Base-by-base conservation (phyloP, 192 early-diverging fungal species). In the Podila horticola region DNA sequence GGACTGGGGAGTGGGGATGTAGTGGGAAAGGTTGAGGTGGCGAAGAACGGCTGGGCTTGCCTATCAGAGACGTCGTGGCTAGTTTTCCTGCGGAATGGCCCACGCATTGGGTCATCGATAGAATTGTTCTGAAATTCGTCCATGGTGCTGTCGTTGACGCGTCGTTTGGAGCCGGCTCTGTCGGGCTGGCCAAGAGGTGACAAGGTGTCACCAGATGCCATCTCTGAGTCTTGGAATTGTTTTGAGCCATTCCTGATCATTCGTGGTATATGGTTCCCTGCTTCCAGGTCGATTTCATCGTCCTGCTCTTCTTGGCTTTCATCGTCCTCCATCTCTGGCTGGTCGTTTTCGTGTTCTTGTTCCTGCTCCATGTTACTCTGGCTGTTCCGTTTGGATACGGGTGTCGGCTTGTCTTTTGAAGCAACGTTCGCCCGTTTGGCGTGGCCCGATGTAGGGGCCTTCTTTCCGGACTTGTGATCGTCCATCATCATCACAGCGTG, bases 401-500 rank as follows among this genome's bases (percentile, higher is more conserved):
- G 26, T 13, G 33, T 3, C 10, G 63, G 50, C 22, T 62, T 61
- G 24, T 62, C 33, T 51, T 60, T 26, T 4, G 30, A 45, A 12
- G 36, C 38, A 12, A 10, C 19, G n/a, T 59, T 76, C 19, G 57
- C 20, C 24, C 52, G 74, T 19, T 55, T 55, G 52, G 52, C 52
- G 30, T 5, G 64, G 52, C 2, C 15, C 13, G 41, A 17, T 45
- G 41, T 45, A 45, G 52, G 58, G 7, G 62, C 57, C 34, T 55
- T 64, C 62, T 81, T 81, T 51, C 77, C 77, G 1, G 77, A 81
- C 57, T 81, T 81, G 66, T 81, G 77, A 49, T 81, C 77, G 62
- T 81, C 77, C 77, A 81, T 81, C 77, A 81, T 81, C 77, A 81
- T 81, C 51, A 81, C 77, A 19, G 77, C 66, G 62, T 81, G 62